Base-by-base conservation (phyloP, 2,329 filamentous ascomycete genomes). In the Sporothrix dimorphospora region DNA sequence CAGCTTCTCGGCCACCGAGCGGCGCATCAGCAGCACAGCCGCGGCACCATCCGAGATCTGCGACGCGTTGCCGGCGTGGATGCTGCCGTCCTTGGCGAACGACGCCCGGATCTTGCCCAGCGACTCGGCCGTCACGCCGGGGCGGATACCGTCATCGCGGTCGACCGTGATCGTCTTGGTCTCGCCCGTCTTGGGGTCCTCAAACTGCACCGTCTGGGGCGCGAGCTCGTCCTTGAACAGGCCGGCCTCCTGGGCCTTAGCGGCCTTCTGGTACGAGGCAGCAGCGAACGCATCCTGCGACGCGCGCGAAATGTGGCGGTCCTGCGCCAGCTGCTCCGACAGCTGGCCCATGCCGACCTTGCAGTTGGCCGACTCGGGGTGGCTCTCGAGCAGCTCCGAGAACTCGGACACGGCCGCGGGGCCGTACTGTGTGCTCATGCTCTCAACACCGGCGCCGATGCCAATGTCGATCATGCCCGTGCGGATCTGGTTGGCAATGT, bases 41-140 rank as follows among this genome's bases (percentile, higher is more conserved):
- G 96, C 95, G 27, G 96, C 96, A 76, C 96, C 96, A 83, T 99
- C 94, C 40, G 93, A 96, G 80, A 99, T 94, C 84, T 98, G 96
- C 70, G 91, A 94, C 38, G 96, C 95, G 82, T 98, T 99, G 78
- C 96, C 96, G 72, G 94, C 96, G 86, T 98, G 95, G 83, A 98
- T 98, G 75, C 73, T 76, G 73, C 96, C 96, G 78, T 96, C 92
- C 83, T 97, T 94, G 76, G 93, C 90, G 79, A 98, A 98, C 14
- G 95, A 94, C 19, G 95, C 89, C 75, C 89, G 90, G 81, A 98
- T 97, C 89, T 98, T 98, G 82, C 85, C 86, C n/a, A 98, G 89
- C 1, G 91, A 92, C 84, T 98, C 94, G 75, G 88, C 87, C 3
- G 96, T 98, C 78, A 97, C 94, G 76, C 93, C 93, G 49, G 91